These are phyloP conservation scores for Hypoxylon fuscum DNA, from an alignment of 495 filamentous ascomycete genomes.

Conservation along the genomic window DNA sequence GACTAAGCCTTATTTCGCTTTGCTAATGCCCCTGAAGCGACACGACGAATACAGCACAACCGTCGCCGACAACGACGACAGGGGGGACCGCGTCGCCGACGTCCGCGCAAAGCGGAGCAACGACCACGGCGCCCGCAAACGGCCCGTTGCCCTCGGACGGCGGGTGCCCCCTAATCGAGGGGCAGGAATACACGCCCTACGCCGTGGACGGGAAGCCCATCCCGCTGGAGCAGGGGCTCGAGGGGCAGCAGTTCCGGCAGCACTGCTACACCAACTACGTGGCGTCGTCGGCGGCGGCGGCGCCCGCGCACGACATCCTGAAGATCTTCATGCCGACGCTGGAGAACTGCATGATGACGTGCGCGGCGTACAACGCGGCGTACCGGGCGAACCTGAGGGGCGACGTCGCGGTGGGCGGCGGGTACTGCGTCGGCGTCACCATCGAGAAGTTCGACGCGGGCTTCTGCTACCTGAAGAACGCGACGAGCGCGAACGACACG, in stretches of 20 bases:
- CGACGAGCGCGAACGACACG: conserved; percentile 45
- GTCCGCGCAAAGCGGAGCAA: conserved; percentile 7
- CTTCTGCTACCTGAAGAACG: conserved; percentile 52
- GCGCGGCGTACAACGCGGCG: conserved; percentile 47
- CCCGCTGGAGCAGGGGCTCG: conserved; percentile 23
- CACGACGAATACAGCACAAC: conserved; percentile 9
- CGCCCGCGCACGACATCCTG: conserved; percentile 46
- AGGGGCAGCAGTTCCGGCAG: conserved; percentile 40
- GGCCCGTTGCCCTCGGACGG: conserved; percentile 33
- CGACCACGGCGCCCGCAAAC: conserved; percentile 23
- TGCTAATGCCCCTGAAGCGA: conserved; percentile 20
- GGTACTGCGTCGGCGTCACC: conserved; percentile 43
- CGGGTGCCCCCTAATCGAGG: conserved; percentile 43
- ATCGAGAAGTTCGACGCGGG: conserved; percentile 41
- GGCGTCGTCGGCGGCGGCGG: conserved; percentile 25
- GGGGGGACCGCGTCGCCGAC: conserved; percentile 3
- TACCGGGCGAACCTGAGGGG: conserved; percentile 31
- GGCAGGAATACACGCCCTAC: conserved; percentile 39
- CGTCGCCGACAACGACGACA: conserved; percentile 4
- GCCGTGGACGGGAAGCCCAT: conserved; percentile 38
- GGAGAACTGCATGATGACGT: conserved; percentile 46
- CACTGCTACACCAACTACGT: conserved; percentile 48
- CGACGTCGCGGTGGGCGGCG: conserved; percentile 33
- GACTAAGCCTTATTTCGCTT: neutral
- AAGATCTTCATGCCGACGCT: conserved; percentile 46